Conservation (phyloP, 495 filamentous ascomycete species). For the Darksidea phi region DNA sequence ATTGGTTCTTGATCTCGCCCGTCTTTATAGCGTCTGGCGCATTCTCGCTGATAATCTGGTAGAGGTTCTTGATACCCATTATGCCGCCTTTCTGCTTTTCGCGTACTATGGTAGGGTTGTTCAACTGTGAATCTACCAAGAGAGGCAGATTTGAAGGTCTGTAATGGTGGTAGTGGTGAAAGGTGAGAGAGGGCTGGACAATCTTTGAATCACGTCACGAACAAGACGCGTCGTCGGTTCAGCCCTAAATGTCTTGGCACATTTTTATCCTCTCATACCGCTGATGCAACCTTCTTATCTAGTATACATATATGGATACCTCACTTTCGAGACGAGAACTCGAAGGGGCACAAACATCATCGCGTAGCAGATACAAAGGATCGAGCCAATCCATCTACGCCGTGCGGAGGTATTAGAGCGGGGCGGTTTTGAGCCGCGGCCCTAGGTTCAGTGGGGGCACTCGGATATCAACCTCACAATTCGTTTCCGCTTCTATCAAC, state of each 20-base stretch:
- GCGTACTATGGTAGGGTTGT: not conserved
- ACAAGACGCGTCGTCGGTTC: slow-evolving; percentile 18
- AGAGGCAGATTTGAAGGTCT: not conserved
- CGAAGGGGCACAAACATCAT: not conserved
- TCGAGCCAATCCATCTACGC: not conserved
- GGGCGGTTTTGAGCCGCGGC: slow-evolving; percentile 18
- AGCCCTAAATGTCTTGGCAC: slow-evolving; percentile 33
- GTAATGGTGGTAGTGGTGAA: not conserved
- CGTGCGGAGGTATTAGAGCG: not conserved
- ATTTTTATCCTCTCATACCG: not conserved
- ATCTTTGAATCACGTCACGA: slow-evolving; percentile 24
- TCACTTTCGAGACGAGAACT: not conserved
- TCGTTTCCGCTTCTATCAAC: not conserved
- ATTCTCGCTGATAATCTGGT: slow-evolving; percentile 84
- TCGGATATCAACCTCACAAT: too few relatives aligned
- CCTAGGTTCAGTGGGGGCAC: not conserved
- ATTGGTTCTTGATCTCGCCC: slow-evolving; percentile 97
- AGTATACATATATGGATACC: not conserved
- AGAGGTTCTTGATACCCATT: slow-evolving; percentile 93
- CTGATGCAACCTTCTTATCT: too few relatives aligned
- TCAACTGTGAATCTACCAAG: too few relatives aligned
- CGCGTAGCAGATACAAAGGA: not conserved
- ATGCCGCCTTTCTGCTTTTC: slow-evolving; percentile 29
- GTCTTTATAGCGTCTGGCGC: slow-evolving; percentile 90
- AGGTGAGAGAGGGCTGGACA: not conserved